Conservation (phyloP, 176 grass and related monocot genomes). For the Thinopyrum elongatum region DNA sequence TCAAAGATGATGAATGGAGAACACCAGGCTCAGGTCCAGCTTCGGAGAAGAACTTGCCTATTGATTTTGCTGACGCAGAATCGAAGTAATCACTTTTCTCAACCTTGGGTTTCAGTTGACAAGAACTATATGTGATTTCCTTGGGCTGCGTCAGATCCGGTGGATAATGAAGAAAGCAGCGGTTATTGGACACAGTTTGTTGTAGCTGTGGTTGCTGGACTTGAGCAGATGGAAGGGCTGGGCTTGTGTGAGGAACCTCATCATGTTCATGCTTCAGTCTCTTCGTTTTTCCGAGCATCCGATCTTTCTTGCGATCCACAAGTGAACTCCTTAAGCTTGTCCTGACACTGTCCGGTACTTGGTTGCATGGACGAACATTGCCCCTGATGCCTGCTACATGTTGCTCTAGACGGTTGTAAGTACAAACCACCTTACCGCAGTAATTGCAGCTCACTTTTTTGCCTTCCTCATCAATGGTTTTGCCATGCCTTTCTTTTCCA, state of each 20-base stretch:
- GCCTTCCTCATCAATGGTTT: conserved; percentile 19
- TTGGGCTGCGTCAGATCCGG: conserved; percentile 7
- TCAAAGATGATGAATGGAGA: conserved; percentile 57
- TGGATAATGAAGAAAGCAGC: background rate
- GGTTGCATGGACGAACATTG: conserved; percentile 24
- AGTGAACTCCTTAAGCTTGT: background rate
- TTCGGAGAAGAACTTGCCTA: conserved; percentile 72
- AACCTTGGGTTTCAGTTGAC: background rate
- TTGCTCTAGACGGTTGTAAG: conserved; percentile 38
- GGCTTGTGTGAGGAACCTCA: conserved; percentile 28
- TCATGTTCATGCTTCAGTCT: conserved; percentile 21
- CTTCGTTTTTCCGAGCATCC: conserved; percentile 7
- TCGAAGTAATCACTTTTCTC: conserved; percentile 33
- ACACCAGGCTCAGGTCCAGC: conserved; percentile 59
- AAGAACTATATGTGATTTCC: background rate
- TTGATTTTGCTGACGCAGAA: conserved; percentile 30
- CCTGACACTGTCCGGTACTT: conserved; percentile 33
- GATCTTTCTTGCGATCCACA: conserved; percentile 36
- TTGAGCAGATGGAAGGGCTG: background rate
- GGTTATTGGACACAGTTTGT: background rate
- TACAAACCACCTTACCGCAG: conserved; percentile 34
- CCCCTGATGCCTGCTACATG: conserved; percentile 35
- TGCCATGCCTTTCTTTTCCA: conserved; percentile 33
- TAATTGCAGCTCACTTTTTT: conserved; percentile 44
- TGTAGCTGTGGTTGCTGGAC: background rate